Evolutionary conservation across 164 flowering plant species (phyloP), one percentile per base, ranked within the genome.

Genomic region (Piper longum): DNA sequence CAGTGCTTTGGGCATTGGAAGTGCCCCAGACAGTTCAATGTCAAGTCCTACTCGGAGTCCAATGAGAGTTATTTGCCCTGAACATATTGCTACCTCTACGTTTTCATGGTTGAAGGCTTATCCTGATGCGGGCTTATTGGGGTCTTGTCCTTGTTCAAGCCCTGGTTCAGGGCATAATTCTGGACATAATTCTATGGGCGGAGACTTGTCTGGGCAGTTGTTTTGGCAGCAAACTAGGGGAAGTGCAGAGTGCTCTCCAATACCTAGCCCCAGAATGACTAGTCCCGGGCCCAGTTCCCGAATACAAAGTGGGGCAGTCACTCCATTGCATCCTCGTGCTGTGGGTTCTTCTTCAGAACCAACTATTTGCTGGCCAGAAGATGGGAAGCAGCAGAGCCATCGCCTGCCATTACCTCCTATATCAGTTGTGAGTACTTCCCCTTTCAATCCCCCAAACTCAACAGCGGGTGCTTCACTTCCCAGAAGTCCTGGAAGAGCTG

Each of bases 21-120:
- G 86, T 82, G 93, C 89, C 72, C 93, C 91, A 48, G 96, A 89
- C 70, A 92, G 98, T 76, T 88, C 96, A 18, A 77, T 86, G 86
- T 89, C 96, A 58, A 92, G 96, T 77, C 98, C 96, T 63, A 85
- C 97, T 44, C 85, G 87, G 75, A 93, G 99, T 73, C 96, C 97
- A 44, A 75, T 86, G 75, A 81, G 85, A 75, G 80, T 74, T 7
- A 75, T 74, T 73, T 77, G 85, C 64, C 44, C 74, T 39, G 97
- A 90, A 59, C 95, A 81, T 72, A 72, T 74, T 61, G 54, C 76
- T 11, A 83, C 72, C 69, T 65, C 83, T 71, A 79, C 76, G 64
- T 78, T 81, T 59, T 85, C 84, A 78, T 75, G 79, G 18, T 82
- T 82, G 41, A 88, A 79, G 64, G 77, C 79, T 56, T 87, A 80